Evolutionary conservation across 805 yeast genomes (phyloP).

Genomic region (Cyberlindnera veronae): DNA sequence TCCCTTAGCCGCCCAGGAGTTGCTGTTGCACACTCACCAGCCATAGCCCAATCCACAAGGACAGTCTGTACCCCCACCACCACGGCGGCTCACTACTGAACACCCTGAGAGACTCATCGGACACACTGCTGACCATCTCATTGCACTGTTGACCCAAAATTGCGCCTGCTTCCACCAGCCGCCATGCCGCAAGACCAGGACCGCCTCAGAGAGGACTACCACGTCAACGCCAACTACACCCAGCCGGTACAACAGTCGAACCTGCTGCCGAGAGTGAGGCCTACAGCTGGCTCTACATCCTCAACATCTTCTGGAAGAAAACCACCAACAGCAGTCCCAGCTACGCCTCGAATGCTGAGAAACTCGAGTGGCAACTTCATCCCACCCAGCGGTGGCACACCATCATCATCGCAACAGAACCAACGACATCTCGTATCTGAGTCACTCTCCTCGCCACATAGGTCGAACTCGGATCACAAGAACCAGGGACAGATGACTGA

Average conservation of each 20-base stretch:
- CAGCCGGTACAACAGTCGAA: conserved; percentile 16
- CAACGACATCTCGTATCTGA: conserved; percentile 3
- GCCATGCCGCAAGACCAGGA: conserved; percentile 16
- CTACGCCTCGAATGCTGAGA: conserved; percentile 68
- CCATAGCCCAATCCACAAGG: background rate
- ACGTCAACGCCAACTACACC: conserved; percentile 23
- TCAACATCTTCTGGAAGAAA: conserved; percentile 12
- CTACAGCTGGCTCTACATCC: conserved; percentile 6
- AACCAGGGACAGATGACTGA: background rate
- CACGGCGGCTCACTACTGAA: background rate
- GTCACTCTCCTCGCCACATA: conserved; percentile 16
- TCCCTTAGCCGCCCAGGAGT: conserved; percentile 1
- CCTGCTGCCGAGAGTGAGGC: conserved; percentile 26
- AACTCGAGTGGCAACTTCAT: conserved; percentile 44
- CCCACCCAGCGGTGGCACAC: conserved; percentile 9
- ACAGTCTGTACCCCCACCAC: background rate
- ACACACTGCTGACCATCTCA: no score
- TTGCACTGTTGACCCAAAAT: no score
- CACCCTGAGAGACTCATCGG: no score
- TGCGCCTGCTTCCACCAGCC: background rate
- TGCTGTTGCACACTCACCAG: conserved; percentile 1
- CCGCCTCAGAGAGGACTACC: conserved; percentile 22
- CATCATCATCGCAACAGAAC: conserved; percentile 2
- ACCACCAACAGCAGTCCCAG: conserved; percentile 41
- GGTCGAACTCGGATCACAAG: conserved; percentile 2